Evolutionary conservation across 257 asterid genomes (phyloP), one percentile per base, ranked within the genome.

Genomic region (Catharanthus roseus): DNA sequence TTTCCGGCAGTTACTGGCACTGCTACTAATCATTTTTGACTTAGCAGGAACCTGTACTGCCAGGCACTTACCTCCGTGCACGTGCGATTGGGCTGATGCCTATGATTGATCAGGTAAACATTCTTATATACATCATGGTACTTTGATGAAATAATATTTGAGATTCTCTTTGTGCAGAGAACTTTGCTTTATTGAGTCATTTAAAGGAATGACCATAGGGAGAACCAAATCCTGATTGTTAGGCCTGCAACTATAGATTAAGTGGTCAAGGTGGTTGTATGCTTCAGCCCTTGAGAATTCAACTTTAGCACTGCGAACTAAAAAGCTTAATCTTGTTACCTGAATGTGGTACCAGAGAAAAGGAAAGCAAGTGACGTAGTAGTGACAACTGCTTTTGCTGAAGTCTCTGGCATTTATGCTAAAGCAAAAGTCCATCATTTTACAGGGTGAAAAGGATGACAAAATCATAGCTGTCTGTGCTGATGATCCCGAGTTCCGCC

Each of bases 51-150:
- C 98, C 97, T 74, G 95, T 90, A 31, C 81, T 88, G 60, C 95
- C 97, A 36, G 95, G 96, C 34, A 88, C 90, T 67, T 92, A 68
- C 77, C 95, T 92, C 47, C 96, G 98, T 80, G 98, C 97, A 13
- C 95, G 95, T 77, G 97, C 97, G 6, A 92, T 92, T 73, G 98
- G 97, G n/a, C 80, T 92, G 79, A 90, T 92, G 97, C 98, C 97
- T 18, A 92, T 92, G 98, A 92, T 92, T 80, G 97, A 92, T 84
- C 98, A 90, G 95, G 98, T 90, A 71, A 77, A 61, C 19, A 28
- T 41, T 62, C 42, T 64, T 19, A 49, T 64, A 15, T 36, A 19
- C 6, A 24, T 24, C 38, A 3, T 5, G 58, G 36, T 18, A 55
- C 34, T 24, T 55, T 24, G 34, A 24, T 55, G 62, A 55, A 23